A percentile compares a stretch with the other conserved stretches of the same genome.
These are phyloP conservation scores for Poa annua DNA, from an alignment of 176 grass and related monocot genomes.

Conservation along the genomic window DNA sequence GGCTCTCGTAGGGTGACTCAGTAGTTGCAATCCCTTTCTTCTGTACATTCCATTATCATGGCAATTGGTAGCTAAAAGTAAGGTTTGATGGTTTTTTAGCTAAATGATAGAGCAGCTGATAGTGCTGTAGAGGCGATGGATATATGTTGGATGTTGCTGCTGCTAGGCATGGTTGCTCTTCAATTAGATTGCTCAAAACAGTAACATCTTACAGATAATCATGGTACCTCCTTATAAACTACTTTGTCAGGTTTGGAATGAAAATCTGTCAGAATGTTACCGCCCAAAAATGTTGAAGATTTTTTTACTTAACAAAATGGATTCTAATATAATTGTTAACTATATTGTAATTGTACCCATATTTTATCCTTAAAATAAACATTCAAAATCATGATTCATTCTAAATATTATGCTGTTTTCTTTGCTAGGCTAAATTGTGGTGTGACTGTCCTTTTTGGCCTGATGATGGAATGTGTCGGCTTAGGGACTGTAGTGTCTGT, in stretches of 20 bases:
- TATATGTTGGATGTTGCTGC: constrained; percentile 19
- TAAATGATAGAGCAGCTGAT: background rate
- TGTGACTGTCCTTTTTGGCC: constrained; percentile 98
- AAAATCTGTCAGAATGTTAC: constrained; percentile 20
- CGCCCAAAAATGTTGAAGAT: background rate
- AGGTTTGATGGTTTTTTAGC: background rate
- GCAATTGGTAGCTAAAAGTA: background rate
- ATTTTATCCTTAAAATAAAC: background rate
- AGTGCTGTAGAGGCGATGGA: background rate
- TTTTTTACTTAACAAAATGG: background rate
- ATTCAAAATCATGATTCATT: background rate
- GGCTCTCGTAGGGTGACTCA: background rate
- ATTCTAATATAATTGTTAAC: background rate
- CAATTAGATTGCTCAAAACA: background rate
- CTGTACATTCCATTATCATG: background rate
- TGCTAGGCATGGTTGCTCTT: background rate
- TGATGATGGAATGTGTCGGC: constrained; percentile 92
- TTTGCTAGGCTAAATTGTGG: constrained; percentile 88
- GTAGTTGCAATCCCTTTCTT: background rate
- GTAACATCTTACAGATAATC: background rate
- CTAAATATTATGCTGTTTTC: background rate
- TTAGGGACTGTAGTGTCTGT: constrained; percentile 89
- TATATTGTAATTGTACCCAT: background rate
- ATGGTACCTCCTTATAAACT: background rate
- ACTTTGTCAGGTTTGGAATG: background rate